Conservation (phyloP, 2,329 filamentous ascomycete species). For the Cladorrhinum sp. region DNA sequence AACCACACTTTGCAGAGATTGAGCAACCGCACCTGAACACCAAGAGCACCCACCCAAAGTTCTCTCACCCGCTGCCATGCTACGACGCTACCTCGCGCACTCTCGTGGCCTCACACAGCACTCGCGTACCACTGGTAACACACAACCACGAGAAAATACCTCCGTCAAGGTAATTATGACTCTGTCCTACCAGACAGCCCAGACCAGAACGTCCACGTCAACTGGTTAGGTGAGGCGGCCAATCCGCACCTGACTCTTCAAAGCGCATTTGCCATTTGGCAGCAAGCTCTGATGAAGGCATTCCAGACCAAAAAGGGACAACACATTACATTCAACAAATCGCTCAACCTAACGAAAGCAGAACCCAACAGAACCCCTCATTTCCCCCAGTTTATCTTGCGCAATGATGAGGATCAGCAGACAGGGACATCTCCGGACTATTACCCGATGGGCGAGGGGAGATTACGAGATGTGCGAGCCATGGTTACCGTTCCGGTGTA, state of each 20-base stretch:
- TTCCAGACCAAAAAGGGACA: slow-evolving; percentile 4
- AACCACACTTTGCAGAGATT: slow-evolving; percentile 21
- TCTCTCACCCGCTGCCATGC: slow-evolving; percentile 10
- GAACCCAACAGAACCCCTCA: neutral
- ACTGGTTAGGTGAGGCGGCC: slow-evolving; percentile 28
- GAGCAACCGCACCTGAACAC: slow-evolving; percentile 8
- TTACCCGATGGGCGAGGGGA: slow-evolving; percentile 11
- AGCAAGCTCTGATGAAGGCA: slow-evolving; percentile 18
- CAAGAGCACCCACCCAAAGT: slow-evolving; percentile 11
- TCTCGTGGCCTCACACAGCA: neutral
- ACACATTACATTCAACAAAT: slow-evolving; percentile 10
- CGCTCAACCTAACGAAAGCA: neutral
- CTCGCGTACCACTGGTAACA: slow-evolving; percentile 24
- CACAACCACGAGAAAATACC: slow-evolving; percentile 18
- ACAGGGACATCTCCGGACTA: neutral
- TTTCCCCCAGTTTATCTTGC: slow-evolving; percentile 1
- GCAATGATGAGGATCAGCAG: neutral
- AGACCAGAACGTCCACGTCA: slow-evolving; percentile 21
- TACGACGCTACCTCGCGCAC: slow-evolving; percentile 19
- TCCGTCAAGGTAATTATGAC: slow-evolving; percentile 17
- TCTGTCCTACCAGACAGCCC: slow-evolving; percentile 21
- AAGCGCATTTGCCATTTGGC: slow-evolving; percentile 23
- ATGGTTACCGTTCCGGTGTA: neutral
- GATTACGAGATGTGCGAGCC: slow-evolving; percentile 8
- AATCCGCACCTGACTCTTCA: slow-evolving; percentile 32